Conservation (phyloP, 129 eudicot genomes). For the Chrysanthemum lavandulifolium region DNA sequence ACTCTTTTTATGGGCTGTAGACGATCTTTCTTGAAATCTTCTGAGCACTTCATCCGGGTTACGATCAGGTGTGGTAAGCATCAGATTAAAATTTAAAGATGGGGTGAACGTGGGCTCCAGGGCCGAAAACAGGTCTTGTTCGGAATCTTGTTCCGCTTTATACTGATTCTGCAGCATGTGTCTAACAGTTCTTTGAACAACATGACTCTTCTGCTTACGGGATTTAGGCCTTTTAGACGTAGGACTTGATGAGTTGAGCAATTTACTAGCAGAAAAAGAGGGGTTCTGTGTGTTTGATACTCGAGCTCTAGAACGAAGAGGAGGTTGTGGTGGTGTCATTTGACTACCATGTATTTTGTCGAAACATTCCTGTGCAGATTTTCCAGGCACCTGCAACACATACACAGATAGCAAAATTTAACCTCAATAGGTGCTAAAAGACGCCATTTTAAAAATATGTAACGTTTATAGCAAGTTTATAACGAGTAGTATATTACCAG, state of each 20-base stretch:
- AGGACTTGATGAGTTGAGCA: constrained; percentile 45
- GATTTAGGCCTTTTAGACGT: constrained; percentile 41
- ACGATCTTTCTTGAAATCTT: constrained; percentile 42
- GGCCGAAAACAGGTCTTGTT: constrained; percentile 61
- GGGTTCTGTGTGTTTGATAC: constrained; percentile 29
- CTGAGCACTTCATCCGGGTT: constrained; percentile 22
- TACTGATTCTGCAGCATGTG: constrained; percentile 59
- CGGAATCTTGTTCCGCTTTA: constrained; percentile 41
- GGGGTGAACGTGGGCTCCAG: constrained; percentile 50
- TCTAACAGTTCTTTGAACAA: constrained; percentile 59
- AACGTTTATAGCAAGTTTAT: background rate
- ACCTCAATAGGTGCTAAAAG: constrained; percentile 14
- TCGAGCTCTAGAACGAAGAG: constrained; percentile 49
- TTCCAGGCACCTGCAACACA: constrained; percentile 84
- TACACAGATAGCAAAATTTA: background rate
- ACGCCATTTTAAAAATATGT: background rate
- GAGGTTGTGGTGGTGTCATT: constrained; percentile 69
- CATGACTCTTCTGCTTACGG: constrained; percentile 40
- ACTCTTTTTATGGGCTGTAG: constrained; percentile 46
- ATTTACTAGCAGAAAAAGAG: constrained; percentile 45
- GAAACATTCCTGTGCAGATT: constrained; percentile 91
- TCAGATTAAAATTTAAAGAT: constrained; percentile 12
- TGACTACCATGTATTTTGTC: constrained; percentile 74
- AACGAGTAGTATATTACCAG: constrained; percentile 41
- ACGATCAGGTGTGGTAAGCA: constrained; percentile 48